Conservation (phyloP, 441 rosid species). For the Gossypium laxum region DNA sequence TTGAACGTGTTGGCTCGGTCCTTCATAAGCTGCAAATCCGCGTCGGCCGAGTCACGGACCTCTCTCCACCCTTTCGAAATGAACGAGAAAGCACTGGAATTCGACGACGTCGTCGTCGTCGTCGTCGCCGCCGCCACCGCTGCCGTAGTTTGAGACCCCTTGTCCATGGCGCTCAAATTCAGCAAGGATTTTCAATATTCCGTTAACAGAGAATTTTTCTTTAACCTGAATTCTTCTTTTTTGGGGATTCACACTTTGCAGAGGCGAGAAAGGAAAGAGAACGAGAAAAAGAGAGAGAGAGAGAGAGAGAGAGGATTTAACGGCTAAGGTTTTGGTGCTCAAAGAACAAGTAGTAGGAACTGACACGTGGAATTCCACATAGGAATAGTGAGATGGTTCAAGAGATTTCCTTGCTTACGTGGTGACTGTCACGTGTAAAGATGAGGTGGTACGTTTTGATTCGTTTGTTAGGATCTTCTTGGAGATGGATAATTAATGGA, state of each 20-base stretch:
- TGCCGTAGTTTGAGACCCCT: conserved; percentile 15
- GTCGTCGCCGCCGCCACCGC: conserved; percentile 14
- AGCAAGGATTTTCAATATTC: conserved; percentile 10
- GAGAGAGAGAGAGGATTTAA: conserved; percentile 15
- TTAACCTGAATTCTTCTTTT: background rate
- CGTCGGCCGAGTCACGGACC: conserved; percentile 81
- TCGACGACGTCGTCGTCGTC: conserved; percentile 24
- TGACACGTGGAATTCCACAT: conserved; percentile 24
- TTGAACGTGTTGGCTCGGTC: conserved; percentile 74
- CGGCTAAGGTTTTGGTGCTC: conserved; percentile 28
- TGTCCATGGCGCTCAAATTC: conserved; percentile 23
- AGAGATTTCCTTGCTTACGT: conserved; percentile 1
- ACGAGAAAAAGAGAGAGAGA: background rate
- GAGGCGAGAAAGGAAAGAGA: background rate
- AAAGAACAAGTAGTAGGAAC: conserved; percentile 10
- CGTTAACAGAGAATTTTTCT: background rate
- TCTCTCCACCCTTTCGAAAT: conserved; percentile 80
- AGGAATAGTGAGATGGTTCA: background rate
- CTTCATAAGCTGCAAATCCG: conserved; percentile 70
- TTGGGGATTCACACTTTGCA: conserved; percentile 5
- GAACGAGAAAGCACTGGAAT: conserved; percentile 58
- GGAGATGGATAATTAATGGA: conserved; percentile 2
- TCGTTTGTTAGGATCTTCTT: background rate
- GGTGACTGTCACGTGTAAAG: background rate
- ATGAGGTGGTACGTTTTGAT: conserved; percentile 8